A percentile compares a stretch with the other conserved stretches of the same genome.
phyloP scores from a whole-genome alignment of 2,329 filamentous ascomycete species.

The Rhytidhysteron rufulum region DNA sequence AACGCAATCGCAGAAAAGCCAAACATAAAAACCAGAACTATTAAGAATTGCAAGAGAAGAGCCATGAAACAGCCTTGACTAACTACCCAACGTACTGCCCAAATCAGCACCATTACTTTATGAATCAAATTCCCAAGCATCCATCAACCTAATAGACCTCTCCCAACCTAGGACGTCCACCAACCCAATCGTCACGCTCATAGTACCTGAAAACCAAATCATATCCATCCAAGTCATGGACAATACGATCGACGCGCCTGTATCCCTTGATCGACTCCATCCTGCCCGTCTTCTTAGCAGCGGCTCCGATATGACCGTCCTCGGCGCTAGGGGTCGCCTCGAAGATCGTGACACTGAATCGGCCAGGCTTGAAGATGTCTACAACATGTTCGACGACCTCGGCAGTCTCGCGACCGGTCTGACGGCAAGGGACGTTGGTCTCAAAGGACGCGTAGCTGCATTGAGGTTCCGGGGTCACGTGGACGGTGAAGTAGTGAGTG shows the following conservation, averaged over 20 bases:
- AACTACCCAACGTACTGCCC: no score
- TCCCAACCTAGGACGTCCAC: slow-evolving; percentile 59
- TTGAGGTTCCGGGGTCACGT: slow-evolving; percentile 94
- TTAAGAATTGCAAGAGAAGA: no score
- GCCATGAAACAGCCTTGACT: no score
- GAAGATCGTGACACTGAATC: slow-evolving; percentile 95
- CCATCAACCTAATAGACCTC: slow-evolving; percentile 35
- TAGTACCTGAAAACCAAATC: slow-evolving; percentile 96
- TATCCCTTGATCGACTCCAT: slow-evolving; percentile 85
- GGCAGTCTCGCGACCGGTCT: slow-evolving; percentile 81
- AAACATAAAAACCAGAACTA: no score
- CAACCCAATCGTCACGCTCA: slow-evolving; percentile 79
- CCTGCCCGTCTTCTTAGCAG: slow-evolving; percentile 44
- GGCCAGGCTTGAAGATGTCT: slow-evolving; percentile 92
- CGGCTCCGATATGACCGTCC: slow-evolving; percentile 32
- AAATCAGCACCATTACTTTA: no score
- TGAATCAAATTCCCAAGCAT: background rate
- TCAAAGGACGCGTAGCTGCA: slow-evolving; percentile 98
- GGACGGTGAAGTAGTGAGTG: slow-evolving; percentile 92
- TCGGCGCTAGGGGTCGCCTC: slow-evolving; percentile 68
- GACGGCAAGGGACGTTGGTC: slow-evolving; percentile 89
- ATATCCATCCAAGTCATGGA: slow-evolving; percentile 96
- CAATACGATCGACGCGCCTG: slow-evolving; percentile 84
- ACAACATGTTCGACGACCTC: slow-evolving; percentile 94
- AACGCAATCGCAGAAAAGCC: no score